phyloP scores from a whole-genome alignment of 108 stramenopile species.

The Skeletonema marinoi region DNA sequence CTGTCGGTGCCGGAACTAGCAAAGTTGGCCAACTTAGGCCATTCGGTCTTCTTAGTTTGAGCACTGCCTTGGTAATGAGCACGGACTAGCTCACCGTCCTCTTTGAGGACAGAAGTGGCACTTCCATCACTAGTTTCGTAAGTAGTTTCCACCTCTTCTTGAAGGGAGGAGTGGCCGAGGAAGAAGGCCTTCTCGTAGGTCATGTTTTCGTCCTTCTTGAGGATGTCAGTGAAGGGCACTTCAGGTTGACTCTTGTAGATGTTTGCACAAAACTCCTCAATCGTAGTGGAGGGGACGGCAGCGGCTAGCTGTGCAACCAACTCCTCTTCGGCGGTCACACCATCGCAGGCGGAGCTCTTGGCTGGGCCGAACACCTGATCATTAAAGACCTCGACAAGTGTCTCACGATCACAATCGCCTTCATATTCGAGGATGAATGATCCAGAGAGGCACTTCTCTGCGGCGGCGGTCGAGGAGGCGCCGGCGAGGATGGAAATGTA shows the following conservation, averaged over 20 bases:
- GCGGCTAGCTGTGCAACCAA: constrained; percentile 18
- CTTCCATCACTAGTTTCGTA: constrained; percentile 32
- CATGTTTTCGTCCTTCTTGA: constrained; percentile 19
- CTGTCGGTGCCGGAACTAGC: background rate
- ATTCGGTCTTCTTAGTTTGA: constrained; percentile 13
- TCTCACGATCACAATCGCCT: constrained; percentile 30
- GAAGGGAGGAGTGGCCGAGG: background rate
- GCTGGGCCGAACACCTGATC: constrained; percentile 19
- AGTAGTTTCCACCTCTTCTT: constrained; percentile 52
- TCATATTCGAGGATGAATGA: constrained; percentile 14
- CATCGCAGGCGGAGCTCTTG: constrained; percentile 12
- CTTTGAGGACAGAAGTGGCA: constrained; percentile 15
- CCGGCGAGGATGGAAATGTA: background rate
- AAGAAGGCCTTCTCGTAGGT: constrained; percentile 40
- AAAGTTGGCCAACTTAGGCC: constrained; percentile 40
- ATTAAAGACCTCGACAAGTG: constrained; percentile 26
- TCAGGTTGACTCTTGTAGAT: constrained; percentile 11
- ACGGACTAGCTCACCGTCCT: constrained; percentile 29
- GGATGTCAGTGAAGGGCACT: constrained; percentile 29
- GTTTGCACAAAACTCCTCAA: constrained; percentile 10
- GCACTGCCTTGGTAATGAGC: constrained; percentile 28
- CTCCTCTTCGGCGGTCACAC: constrained; percentile 19
- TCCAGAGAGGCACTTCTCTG: constrained; percentile 2
- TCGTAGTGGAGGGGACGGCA: background rate
- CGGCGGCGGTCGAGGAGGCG: background rate